Evolutionary conservation across 768 basidiomycete species (phyloP).

Genomic region (Russula sp.): DNA sequence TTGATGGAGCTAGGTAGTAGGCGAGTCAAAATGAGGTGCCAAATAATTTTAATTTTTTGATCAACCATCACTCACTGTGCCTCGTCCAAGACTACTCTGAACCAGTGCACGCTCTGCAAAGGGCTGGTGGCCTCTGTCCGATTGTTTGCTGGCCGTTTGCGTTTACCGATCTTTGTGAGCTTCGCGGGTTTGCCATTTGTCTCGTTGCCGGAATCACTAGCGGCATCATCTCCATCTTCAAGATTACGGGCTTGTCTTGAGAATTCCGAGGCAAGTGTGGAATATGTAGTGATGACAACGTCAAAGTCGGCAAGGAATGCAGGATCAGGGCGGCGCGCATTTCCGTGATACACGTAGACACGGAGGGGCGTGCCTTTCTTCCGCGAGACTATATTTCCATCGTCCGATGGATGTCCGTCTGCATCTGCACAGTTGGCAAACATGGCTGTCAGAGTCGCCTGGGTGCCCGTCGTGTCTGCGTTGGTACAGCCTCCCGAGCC

Average conservation of each 20-base stretch:
- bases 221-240: constrained; percentile 61
- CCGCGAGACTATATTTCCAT: neutral
- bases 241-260: constrained; percentile 79
- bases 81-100: constrained; percentile 88
- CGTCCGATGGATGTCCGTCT: neutral
- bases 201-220: constrained; percentile 56
- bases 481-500: constrained; percentile 49
- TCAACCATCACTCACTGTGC: constrained; percentile 72
- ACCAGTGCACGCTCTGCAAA: constrained; percentile 94
- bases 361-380: constrained; percentile 43
- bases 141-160: constrained; percentile 36
- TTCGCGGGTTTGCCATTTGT: constrained; percentile 63
- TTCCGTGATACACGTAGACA: constrained; percentile 95
- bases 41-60: neutral
- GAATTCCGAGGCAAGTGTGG: constrained; percentile 91
- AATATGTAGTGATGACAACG: constrained; percentile 95
- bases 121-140: constrained; percentile 60
- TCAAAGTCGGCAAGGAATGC: constrained; percentile 88
- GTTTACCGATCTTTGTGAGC: constrained; percentile 44
- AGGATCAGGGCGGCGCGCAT: constrained; percentile 80
- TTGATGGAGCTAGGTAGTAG: constrained; percentile 75
- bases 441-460: constrained; percentile 31
- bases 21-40: neutral
- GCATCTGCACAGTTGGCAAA: constrained; percentile 10
- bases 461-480: constrained; percentile 31